phyloP scores from a whole-genome alignment of 2,329 filamentous ascomycete species.

The Pseudogymnoascus sp. region DNA sequence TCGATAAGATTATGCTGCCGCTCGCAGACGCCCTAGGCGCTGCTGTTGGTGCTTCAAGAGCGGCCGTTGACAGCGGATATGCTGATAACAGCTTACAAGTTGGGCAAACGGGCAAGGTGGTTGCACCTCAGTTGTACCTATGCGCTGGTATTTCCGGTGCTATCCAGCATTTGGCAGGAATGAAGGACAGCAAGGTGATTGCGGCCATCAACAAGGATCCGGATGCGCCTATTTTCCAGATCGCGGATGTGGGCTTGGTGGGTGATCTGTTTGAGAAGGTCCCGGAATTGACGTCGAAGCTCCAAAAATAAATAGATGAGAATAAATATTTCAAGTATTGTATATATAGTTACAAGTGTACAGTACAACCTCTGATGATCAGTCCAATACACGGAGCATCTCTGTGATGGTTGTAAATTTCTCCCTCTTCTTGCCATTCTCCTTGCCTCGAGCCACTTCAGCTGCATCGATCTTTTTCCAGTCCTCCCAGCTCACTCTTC shows the following conservation, averaged over 20 bases:
- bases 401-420: conserved; percentile 51
- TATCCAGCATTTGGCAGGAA: conserved; percentile 95
- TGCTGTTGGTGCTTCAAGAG: conserved; percentile 90
- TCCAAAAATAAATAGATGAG: conserved; percentile 42
- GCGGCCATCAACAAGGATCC: conserved; percentile 97
- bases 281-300: conserved; percentile 90
- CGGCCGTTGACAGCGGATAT: conserved; percentile 93
- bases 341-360: conserved; percentile 6
- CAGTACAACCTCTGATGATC: conserved; percentile 14
- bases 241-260: conserved; percentile 91
- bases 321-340: conserved; percentile 10
- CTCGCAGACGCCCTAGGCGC: conserved; percentile 87
- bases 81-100: conserved; percentile 98
- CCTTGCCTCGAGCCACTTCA: conserved; percentile 59
- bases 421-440: conserved; percentile 68
- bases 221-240: conserved; percentile 96
- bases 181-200: conserved; percentile 99
- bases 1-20: conserved; percentile 85
- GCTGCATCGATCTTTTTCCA: conserved; percentile 79
- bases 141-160: conserved; percentile 94
- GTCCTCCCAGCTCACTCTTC: conserved; percentile 69
- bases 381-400: conserved; percentile 47
- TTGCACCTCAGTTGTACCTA: conserved; percentile 90
- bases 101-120: conserved; percentile 97
- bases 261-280: conserved; percentile 94